These are phyloP conservation scores for Podospora conica DNA, from an alignment of 495 filamentous ascomycete species.

Conservation along the genomic window DNA sequence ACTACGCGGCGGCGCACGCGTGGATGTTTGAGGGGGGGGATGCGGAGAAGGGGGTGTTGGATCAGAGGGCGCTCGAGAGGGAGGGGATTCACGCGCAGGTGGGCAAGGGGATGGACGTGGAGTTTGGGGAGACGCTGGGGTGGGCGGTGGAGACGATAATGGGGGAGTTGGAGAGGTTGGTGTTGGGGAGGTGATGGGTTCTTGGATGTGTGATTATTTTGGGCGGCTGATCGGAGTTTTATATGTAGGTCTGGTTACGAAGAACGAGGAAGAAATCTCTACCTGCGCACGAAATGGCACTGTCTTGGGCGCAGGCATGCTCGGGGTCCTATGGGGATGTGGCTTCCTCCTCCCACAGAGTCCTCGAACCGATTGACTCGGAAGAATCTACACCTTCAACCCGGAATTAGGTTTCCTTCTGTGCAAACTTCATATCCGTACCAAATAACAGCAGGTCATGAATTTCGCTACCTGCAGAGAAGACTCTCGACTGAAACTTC, in stretches of 20 bases:
- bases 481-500: not conserved
- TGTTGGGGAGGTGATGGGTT: not conserved
- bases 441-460: too few relatives aligned
- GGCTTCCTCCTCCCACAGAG: too few relatives aligned
- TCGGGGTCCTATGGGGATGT: too few relatives aligned
- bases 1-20: slow-evolving; percentile 72
- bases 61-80: slow-evolving; percentile 35
- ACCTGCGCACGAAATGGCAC: too few relatives aligned
- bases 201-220: not conserved
- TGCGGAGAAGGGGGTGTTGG: slow-evolving; percentile 48
- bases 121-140: slow-evolving; percentile 44
- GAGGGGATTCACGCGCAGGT: slow-evolving; percentile 43
- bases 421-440: too few relatives aligned
- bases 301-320: too few relatives aligned
- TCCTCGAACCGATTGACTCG: too few relatives aligned
- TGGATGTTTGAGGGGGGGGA: slow-evolving; percentile 66
- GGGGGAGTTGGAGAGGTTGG: slow-evolving; percentile 28
- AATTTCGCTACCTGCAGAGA: too few relatives aligned
- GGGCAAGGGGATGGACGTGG: slow-evolving; percentile 34
- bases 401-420: too few relatives aligned
- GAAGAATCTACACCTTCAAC: too few relatives aligned
- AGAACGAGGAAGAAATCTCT: too few relatives aligned
- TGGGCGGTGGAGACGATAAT: slow-evolving; percentile 53
- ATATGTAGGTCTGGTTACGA: not conserved
- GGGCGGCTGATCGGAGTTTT: not conserved